Base-by-base conservation (phyloP, 352 stramenopile species). In the Globisporangium uncinulatum region DNA sequence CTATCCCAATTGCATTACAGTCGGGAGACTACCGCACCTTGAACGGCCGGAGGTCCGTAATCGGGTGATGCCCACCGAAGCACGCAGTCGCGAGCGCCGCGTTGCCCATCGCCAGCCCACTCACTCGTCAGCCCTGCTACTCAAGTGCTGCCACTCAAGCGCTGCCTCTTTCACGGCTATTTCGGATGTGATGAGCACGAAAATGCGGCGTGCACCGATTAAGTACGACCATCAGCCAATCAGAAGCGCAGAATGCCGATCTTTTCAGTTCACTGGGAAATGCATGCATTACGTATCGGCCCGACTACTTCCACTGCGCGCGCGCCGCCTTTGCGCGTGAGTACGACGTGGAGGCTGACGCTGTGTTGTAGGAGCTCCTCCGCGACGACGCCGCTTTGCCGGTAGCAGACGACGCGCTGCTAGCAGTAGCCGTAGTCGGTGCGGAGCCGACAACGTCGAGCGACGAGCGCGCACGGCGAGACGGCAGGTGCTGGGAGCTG, bases 291-390 rank as follows among this genome's bases (percentile, higher is more conserved):
- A 41, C n/a, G 10, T 51, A 13, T 13, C 8, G 34, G 7, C 17
- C 2, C 43, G 15, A 29, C 42, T 47, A 87, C 65, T 80, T 74
- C 74, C 74, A 87, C 36, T 79, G 74, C 19, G 73, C 74, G 52
- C 77, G 70, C 34, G 65, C 44, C 47, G 62, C 67, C 49, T 69
- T 78, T 11, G 39, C 17, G 9, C 53, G 59, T 45, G 46, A 65
- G 59, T 56, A 60, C 14, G 59, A 60, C 37, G 51, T 45, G 14
- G 59, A 65, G 46, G 32, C 31, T 1, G 36, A 52, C 10, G 52
- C 41, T 1, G 59, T 17, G 9, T 52, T 20, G 31, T 60, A 21
- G 9, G 44, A 59, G 52, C 52, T 65, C 46, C 59, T 54, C 7
- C 45, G 44, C 34, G 34, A 29, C n/a, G 46, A 32, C 8, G 34